Evolutionary conservation across 805 yeast species (phyloP), one percentile per base, ranked within the genome.

Genomic region (Ogataea ramenticola): DNA sequence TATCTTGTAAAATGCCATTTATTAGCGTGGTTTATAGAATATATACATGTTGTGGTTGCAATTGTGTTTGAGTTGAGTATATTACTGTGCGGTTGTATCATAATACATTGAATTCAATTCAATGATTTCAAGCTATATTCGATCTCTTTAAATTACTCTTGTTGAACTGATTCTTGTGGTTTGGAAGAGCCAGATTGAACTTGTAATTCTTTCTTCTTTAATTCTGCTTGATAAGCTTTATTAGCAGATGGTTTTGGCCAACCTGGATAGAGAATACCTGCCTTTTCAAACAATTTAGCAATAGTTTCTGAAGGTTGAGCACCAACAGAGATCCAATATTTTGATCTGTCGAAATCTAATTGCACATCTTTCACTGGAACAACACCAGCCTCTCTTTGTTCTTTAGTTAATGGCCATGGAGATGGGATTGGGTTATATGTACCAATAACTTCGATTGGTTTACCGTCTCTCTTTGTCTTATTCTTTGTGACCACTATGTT

Each of bases 241-340:
- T 34, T 24, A 9, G 3, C 32, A 16, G 40, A 26, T 9, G 40
- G 30, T 36, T 70, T 58, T 40, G 82, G 82, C 83, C 82, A 78
- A 49, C 70, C 70, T 43, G 71, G 73, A 27, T 77, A 75, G 43
- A 79, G 75, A 45, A 77, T 75, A 47, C 96, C 89, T 38, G 86
- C 88, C 62, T 82, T 87, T 58, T 79, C 81, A 60, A 93, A 76
- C 42, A 93, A 67, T 51, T 79, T 79, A 2, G 79, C 74, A 12
- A 91, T 95, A 3, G 93, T 70, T 37, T 84, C 89, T 21, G 91
- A 80, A 7, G 96, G 95, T 60, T 86, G 95, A 1, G 98, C 98
- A 12, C 99, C 99, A 17, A 88, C 96, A 55, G 96, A 96, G 31
- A 93, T 68, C 99, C 99, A 93, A 65, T 93, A 93, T 62, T 88